Evolutionary conservation across 1,284 basidiomycete genomes (phyloP).

Genomic region (Sanghuangporus weigelae): DNA sequence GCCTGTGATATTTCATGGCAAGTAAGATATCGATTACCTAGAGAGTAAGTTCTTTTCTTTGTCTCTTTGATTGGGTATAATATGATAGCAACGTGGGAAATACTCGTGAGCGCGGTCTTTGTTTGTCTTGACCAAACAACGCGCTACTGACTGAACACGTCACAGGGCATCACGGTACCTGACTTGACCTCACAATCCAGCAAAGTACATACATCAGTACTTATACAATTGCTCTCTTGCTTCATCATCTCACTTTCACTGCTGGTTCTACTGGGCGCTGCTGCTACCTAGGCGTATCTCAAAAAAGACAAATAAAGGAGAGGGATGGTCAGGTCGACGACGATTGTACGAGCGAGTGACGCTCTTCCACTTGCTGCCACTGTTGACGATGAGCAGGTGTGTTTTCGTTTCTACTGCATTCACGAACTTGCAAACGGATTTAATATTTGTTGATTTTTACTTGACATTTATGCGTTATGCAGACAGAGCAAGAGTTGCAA

Average conservation of each 20-base stretch:
- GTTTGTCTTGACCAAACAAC: not conserved
- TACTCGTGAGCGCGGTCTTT: not conserved
- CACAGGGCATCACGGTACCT: not conserved
- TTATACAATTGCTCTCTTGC: no score
- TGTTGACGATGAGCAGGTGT: slow-evolving; percentile 91
- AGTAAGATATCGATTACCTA: no score
- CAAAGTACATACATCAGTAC: no score
- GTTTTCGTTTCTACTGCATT: slow-evolving; percentile 21
- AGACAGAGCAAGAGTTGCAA: slow-evolving; percentile 89
- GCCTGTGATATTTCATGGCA: no score
- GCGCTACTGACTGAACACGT: not conserved
- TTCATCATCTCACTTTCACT: no score
- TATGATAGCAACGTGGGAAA: no score
- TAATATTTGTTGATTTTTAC: not conserved
- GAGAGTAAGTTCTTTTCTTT: no score
- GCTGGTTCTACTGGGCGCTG: no score
- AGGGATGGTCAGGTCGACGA: slow-evolving; percentile 85
- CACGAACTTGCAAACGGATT: not conserved
- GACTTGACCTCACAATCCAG: no score
- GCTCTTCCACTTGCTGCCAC: slow-evolving; percentile 90
- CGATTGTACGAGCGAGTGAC: slow-evolving; percentile 87
- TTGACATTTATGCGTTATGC: not conserved
- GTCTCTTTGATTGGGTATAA: no score
- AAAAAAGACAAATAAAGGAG: not conserved
- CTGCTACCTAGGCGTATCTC: not conserved